phyloP scores from a whole-genome alignment of 805 yeast genomes.

The Cephaloascus albidus region DNA sequence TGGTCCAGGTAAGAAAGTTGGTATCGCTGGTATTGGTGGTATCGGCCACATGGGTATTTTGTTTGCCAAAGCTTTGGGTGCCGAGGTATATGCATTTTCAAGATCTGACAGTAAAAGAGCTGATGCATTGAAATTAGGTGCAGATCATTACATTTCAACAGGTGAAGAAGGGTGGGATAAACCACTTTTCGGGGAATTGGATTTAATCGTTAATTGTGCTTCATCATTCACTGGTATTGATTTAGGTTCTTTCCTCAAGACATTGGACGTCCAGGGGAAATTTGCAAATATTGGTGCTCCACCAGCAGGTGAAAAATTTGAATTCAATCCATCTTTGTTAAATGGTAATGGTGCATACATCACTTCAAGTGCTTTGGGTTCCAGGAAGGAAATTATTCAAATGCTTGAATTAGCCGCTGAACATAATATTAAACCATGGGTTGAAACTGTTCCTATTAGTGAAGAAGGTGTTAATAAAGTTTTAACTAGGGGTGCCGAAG shows the following conservation, averaged over 20 bases:
- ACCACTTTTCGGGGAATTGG: conserved; percentile 9
- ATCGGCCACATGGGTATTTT: conserved; percentile 57
- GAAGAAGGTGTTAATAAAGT: conserved; percentile 46
- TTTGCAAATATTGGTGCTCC: conserved; percentile 10
- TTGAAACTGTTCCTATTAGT: conserved; percentile 46
- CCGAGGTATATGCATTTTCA: conserved; percentile 51
- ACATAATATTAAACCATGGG: conserved; percentile 51
- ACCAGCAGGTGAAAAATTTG: conserved; percentile 5
- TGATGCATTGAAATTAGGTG: conserved; percentile 47
- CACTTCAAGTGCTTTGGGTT: not conserved
- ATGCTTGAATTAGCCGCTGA: conserved; percentile 33
- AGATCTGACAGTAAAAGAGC: conserved; percentile 39
- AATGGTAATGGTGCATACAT: not conserved
- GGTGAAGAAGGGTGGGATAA: conserved; percentile 18
- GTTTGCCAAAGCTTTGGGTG: conserved; percentile 54
- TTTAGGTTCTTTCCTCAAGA: not conserved
- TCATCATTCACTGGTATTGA: not conserved
- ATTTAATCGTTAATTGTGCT: conserved; percentile 10
- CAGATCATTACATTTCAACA: conserved; percentile 44
- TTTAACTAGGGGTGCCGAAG: conserved; percentile 40
- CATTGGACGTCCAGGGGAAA: not conserved
- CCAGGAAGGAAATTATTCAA: not conserved
- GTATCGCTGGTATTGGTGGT: conserved; percentile 59
- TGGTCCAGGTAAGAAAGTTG: conserved; percentile 36
- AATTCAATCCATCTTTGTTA: conserved; percentile 5